Base-by-base conservation (phyloP, 179 eudicot genomes). In the Vitellaria paradoxa region DNA sequence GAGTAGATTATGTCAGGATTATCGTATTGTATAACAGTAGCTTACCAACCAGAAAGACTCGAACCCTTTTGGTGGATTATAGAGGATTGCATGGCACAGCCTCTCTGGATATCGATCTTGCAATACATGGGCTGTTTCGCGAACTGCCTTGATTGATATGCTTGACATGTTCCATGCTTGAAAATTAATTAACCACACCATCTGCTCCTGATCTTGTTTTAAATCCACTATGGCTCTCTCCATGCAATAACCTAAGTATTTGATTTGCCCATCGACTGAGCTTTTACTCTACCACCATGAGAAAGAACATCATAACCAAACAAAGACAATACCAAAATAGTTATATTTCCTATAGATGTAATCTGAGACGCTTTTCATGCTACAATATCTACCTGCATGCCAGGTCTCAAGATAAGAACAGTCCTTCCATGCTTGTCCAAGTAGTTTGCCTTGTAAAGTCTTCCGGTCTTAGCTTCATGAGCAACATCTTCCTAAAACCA, bases 31-130 rank as follows among this genome's bases (percentile, higher is more conserved):
- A 42, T 42, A 42, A 42, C 3, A 13, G 65, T n/a, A 40, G 45
- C 75, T 24, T 68, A 81, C 89, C 76, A 56, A 82, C 89, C 89
- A 91, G 70, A 87, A 92, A 45, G 97, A 80, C 78, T 94, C 92
- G 63, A 92, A 94, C 70, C 89, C 80, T 83, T 93, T 89, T 0
- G 97, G 97, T 56, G 98, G 94, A 79, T 92, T 88, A 77, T 91
- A 92, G 63, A 90, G 91, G 72, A 92, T 81, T 70, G 93, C 92
- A 40, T 89, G 55, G 20, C 74, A 93, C 60, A 94, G 92, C 83
- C 97, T 94, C 89, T 94, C 97, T 18, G 98, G 98, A 76, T 92
- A 94, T 70, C 81, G 88, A 67, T 88, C 86, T 83, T 93, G 98
- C 84, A 93, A 83, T 20, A 93, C 72, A 77, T 81, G 89, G 62